Evolutionary conservation across 192 early-diverging fungal genomes (phyloP).

Genomic region (Entomortierella chlamydospora): DNA sequence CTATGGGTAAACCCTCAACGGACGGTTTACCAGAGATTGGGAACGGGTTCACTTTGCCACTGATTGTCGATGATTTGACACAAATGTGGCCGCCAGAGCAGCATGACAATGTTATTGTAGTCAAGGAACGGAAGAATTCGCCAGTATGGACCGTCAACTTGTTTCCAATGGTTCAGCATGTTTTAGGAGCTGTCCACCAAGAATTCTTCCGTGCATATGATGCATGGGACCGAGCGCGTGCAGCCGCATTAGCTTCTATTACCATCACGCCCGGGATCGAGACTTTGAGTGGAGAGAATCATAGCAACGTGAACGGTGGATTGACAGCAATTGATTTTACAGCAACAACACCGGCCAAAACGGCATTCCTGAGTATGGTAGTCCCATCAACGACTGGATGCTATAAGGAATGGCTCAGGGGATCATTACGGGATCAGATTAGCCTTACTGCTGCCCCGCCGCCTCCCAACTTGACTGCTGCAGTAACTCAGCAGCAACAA

Average conservation of each 20-base stretch:
- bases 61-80: slow-evolving; percentile 79
- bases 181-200: slow-evolving; percentile 63
- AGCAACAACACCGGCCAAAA: slow-evolving; percentile 34
- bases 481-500: slow-evolving; percentile 35
- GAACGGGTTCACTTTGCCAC: slow-evolving; percentile 60
- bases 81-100: slow-evolving; percentile 80
- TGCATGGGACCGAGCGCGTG: slow-evolving; percentile 59
- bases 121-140: slow-evolving; percentile 64
- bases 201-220: slow-evolving; percentile 76
- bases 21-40: slow-evolving; percentile 54
- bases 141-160: slow-evolving; percentile 74
- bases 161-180: slow-evolving; percentile 71
- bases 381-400: slow-evolving; percentile 57
- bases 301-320: neutral
- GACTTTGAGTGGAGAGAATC: neutral
- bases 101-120: slow-evolving; percentile 82
- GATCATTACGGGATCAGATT: slow-evolving; percentile 62
- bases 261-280: slow-evolving; percentile 1
- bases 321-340: slow-evolving; percentile 34
- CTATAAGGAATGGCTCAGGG: slow-evolving; percentile 63
- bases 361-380: slow-evolving; percentile 40
- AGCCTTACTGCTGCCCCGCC: slow-evolving; percentile 15
- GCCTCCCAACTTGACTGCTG: neutral
- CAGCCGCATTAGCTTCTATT: slow-evolving; percentile 45
- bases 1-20: slow-evolving; percentile 41